phyloP scores from a whole-genome alignment of 108 stramenopile species.

The Discostella stelligeroides region DNA sequence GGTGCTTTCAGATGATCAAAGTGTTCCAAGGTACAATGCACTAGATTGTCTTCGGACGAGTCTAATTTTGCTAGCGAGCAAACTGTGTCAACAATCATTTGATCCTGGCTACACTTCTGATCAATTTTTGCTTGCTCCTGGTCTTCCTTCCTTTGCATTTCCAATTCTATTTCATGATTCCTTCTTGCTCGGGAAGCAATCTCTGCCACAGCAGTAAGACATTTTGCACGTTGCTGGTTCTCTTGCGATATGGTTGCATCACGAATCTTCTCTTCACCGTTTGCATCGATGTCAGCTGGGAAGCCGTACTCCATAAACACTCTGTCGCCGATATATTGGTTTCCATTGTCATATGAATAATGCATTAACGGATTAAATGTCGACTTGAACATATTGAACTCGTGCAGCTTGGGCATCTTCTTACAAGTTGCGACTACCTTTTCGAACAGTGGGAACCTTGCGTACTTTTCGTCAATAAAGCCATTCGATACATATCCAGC shows the following conservation, averaged over 20 bases:
- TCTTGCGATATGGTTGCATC: conserved; percentile 4
- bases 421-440: background rate
- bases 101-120: conserved; percentile 5
- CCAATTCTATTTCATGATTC: background rate
- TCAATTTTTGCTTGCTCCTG: background rate
- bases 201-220: conserved; percentile 9
- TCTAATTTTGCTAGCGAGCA: background rate
- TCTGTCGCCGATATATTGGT: background rate
- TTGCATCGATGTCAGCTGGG: background rate
- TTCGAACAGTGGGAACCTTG: background rate
- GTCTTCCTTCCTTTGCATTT: background rate
- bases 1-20: background rate
- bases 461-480: background rate
- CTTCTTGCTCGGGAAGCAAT: conserved; percentile 5
- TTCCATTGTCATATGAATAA: conserved; percentile 5
- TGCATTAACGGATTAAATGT: background rate
- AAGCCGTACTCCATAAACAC: background rate
- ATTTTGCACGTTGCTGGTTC: conserved; percentile 10
- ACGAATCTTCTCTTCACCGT: conserved; percentile 2
- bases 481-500: conserved; percentile 4
- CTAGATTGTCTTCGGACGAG: conserved; percentile 3
- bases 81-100: background rate
- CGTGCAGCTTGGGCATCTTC: background rate
- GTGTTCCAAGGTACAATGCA: background rate
- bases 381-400: background rate